phyloP scores from a whole-genome alignment of 139 green algal genomes.

The Axilococcus clingmanii region DNA sequence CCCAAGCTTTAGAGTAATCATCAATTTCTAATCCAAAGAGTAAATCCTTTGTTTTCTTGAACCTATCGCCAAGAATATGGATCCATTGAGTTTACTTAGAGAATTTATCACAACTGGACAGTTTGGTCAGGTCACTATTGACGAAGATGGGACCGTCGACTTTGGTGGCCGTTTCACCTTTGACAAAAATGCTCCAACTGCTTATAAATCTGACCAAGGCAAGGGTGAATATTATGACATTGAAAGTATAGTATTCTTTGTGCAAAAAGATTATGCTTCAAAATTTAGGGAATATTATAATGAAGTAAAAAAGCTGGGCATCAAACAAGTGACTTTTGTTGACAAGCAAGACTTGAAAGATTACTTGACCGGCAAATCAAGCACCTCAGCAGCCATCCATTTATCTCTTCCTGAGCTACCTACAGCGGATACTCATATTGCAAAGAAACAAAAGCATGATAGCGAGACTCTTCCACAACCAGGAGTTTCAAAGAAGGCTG shows the following conservation, averaged over 20 bases:
- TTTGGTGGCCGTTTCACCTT: conserved; percentile 25
- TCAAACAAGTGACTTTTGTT: conserved; percentile 4
- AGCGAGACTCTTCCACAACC: too few relatives aligned
- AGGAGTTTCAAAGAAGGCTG: conserved; percentile 9
- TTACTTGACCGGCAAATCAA: conserved; percentile 19
- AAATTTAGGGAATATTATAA: conserved; percentile 25
- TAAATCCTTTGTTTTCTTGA: background rate
- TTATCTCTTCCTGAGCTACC: conserved; percentile 4
- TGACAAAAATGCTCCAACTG: conserved; percentile 6
- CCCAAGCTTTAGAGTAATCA: too few relatives aligned
- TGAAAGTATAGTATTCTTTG: conserved; percentile 23
- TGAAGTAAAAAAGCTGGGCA: conserved; percentile 6
- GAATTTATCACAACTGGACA: conserved; percentile 10
- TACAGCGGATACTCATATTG: background rate
- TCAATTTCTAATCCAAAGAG: background rate
- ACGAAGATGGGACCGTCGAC: conserved; percentile 1
- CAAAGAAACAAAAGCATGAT: background rate
- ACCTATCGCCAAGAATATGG: too few relatives aligned
- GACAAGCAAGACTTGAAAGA: conserved; percentile 15
- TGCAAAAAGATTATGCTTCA: background rate
- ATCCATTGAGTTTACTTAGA: conserved; percentile 15
- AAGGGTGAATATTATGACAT: conserved; percentile 30
- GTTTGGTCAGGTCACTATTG: conserved; percentile 13
- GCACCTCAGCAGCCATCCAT: conserved; percentile 21
- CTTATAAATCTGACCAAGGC: conserved; percentile 29